Evolutionary conservation across 192 early-diverging fungal species (phyloP).

Genomic region (Piromyces finnis): DNA sequence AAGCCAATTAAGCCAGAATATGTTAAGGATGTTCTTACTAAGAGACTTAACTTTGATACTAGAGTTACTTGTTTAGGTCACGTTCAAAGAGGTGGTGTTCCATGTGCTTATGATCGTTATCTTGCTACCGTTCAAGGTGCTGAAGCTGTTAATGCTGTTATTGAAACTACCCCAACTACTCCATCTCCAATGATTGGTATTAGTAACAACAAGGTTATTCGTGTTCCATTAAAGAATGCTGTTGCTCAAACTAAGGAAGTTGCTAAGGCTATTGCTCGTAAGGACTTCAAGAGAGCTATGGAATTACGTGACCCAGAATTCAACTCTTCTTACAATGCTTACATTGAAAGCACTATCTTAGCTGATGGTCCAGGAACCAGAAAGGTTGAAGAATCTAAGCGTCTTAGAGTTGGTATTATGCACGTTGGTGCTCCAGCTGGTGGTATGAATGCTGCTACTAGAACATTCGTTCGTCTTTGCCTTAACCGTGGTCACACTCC

Average conservation of each 20-base stretch:
- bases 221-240: constrained; percentile 76
- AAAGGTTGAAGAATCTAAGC: constrained; percentile 20
- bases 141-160: constrained; percentile 82
- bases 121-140: constrained; percentile 86
- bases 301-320: constrained; percentile 76
- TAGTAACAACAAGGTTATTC: constrained; percentile 70
- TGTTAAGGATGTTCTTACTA: constrained; percentile 62
- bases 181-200: constrained; percentile 92
- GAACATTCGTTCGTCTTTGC: constrained; percentile 63
- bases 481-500: constrained; percentile 75
- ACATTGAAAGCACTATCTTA: constrained; percentile 16
- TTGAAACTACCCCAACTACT: constrained; percentile 59
- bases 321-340: constrained; percentile 22
- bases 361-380: constrained; percentile 7
- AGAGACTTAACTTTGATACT: constrained; percentile 69
- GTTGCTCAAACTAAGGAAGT: constrained; percentile 72
- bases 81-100: constrained; percentile 84
- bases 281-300: constrained; percentile 82
- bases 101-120: constrained; percentile 79
- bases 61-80: constrained; percentile 89
- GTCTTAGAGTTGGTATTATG: constrained; percentile 73
- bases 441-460: constrained; percentile 93
- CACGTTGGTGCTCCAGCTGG: constrained; percentile 92
- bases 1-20: constrained; percentile 75
- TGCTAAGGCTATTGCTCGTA: constrained; percentile 55